Percentiles rank a stretch among this genome's conserved stretches.
These are phyloP conservation scores for Mycosarcoma maydis DNA, from an alignment of 1,284 basidiomycete species.

Conservation along the genomic window DNA sequence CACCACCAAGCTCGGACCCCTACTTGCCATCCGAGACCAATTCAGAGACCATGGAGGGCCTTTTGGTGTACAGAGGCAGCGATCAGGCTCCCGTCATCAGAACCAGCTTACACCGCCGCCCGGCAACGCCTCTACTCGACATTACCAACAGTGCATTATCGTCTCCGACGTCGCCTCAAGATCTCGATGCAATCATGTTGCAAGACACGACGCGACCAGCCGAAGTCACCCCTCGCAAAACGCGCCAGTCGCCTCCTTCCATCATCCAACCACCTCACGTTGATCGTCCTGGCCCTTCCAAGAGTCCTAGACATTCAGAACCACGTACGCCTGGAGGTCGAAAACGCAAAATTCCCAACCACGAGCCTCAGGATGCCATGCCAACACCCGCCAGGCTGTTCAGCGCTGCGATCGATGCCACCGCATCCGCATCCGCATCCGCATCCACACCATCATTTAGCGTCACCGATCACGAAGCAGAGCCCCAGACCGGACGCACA, in stretches of 20 bases:
- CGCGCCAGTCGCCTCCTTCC: background rate
- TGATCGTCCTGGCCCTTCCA: background rate
- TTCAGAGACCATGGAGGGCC: constrained; percentile 35
- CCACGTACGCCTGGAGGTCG: constrained; percentile 28
- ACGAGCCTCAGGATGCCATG: constrained; percentile 17
- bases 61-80: constrained; percentile 12
- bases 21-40: constrained; percentile 31
- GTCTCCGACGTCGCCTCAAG: background rate
- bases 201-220: background rate
- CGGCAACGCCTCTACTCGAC: constrained; percentile 11
- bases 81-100: background rate
- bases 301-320: background rate
- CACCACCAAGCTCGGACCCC: constrained; percentile 21
- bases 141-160: constrained; percentile 17
- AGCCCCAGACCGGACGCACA: constrained; percentile 28
- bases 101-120: background rate
- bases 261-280: background rate
- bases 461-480: constrained; percentile 3
- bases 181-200: background rate
- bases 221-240: constrained; percentile 19
- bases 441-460: background rate
- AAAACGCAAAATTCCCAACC: constrained; percentile 31
- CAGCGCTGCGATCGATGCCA: constrained; percentile 5
- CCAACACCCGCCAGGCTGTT: constrained; percentile 24
- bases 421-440: background rate